Evolutionary conservation across 192 early-diverging fungal genomes (phyloP), one percentile per base, ranked within the genome.

Genomic region (Backusella morwellensis): DNA sequence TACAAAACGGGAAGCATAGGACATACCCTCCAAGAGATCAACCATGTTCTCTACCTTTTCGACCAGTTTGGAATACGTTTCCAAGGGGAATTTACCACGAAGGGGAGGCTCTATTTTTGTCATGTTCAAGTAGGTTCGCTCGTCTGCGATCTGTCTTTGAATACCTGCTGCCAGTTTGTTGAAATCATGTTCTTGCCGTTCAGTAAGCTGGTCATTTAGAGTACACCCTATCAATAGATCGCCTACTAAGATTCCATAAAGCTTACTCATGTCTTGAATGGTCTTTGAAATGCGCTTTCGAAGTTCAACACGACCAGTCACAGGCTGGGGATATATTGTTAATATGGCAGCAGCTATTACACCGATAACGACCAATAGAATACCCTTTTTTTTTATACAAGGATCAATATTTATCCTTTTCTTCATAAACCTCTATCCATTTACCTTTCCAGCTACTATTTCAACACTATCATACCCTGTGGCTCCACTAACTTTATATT

Each of bases 31-130:
- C 44, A 71, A 19, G 9, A 84, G 42, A 35, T 74, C 75, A 11
- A 77, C 63, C 79, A 84, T 74, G 71, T 82, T 78, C 44, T 84
- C 83, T 19, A 84, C 80, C 32, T 63, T 74, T 21, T 78, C 68
- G 6, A 84, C 34, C 21, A 84, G 40, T 0, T 23, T 32, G 12
- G 36, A 21, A 79, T 84, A 84, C 2, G 66, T 66, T 35, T 81
- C 69, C 14, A 71, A 23, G 12, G 83, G 83, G 40, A 77, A 84
- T 41, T 84, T 74, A 8, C 83, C 83, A 35, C 80, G 77, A 42
- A 84, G 71, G 7, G 83, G 83, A 14, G 83, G 83, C 67, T 84
- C 83, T 44, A 76, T 79, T 26, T 71, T 76, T 42, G 80, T 63
- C 52, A 75, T 66, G 15, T 74, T 59, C n/a, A 84, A 63, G 29